Base-by-base conservation (phyloP, 495 filamentous ascomycete species). In the Neurospora intermedia region DNA sequence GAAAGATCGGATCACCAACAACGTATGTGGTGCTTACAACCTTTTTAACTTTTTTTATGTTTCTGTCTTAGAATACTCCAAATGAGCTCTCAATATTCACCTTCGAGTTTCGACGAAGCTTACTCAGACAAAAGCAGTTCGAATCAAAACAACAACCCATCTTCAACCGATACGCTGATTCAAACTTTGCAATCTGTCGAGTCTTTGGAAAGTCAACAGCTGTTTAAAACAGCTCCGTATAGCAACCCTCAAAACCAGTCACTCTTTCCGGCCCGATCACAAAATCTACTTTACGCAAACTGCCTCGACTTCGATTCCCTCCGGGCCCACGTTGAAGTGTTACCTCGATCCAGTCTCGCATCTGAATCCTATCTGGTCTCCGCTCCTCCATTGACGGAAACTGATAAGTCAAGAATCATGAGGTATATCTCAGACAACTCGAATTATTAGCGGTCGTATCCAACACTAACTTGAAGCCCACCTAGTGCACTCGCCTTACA, bases 51-150 rank as follows among this genome's bases (percentile, higher is more conserved):
- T n/a, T 70, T 41, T 41, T 41, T 31, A 35, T 69, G 73, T 72
- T 69, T 70, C 27, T 71, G 69, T 76, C 66, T 69, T 66, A 38
- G 20, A 38, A 20, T 7, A 31, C 69, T 27, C 39, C 78, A 75
- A 59, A 85, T 84, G 83, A 77, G 80, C 73, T 72, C 77, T 69
- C 71, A 75, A 69, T 78, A 80, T 73, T 72, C 74, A 72, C 73
- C 77, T 73, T 77, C 77, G 35, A 71, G 71, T 77, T 75, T 75
- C 74, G 78, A 81, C 75, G 75, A 81, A 73, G 80, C 81, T 82
- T 83, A 83, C 84, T 85, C 80, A 85, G 82, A 78, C 69, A 81
- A 75, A 70, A 75, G 81, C 78, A 86, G 83, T 69, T 83, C 82
- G 74, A 82, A 80, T 80, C 73, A 76, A 70, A 75, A 75, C 71